phyloP scores from a whole-genome alignment of 1,139 yeast species.

The Arxiozyma telluris region DNA sequence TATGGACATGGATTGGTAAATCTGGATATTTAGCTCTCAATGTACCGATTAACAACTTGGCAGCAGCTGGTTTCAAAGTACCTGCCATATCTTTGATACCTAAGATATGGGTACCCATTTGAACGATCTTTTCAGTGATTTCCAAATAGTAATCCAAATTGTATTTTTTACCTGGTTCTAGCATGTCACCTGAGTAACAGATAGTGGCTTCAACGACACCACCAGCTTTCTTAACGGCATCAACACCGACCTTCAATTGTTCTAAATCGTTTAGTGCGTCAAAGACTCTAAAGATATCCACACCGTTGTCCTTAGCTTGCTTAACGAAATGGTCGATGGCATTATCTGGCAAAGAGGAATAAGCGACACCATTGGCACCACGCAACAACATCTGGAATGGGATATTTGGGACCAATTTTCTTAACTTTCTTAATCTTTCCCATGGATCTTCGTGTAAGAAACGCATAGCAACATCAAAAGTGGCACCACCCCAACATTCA shows the following conservation, averaged over 20 bases:
- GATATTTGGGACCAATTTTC: slow-evolving; percentile 90
- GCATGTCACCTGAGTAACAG: slow-evolving; percentile 98
- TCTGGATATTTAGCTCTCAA: slow-evolving; percentile 84
- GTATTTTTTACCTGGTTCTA: slow-evolving; percentile 89
- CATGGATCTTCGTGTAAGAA: slow-evolving; percentile 98
- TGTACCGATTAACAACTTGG: slow-evolving; percentile 65
- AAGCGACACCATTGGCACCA: slow-evolving; percentile 99
- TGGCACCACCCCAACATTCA: slow-evolving; percentile 99
- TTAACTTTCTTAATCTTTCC: slow-evolving; percentile 83
- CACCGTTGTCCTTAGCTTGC: slow-evolving; percentile 93
- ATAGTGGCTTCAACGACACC: slow-evolving; percentile 98
- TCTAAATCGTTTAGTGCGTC: slow-evolving; percentile 96
- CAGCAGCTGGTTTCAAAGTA: slow-evolving; percentile 93
- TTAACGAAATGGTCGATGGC: slow-evolving; percentile 94
- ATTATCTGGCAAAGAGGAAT: slow-evolving; percentile 94
- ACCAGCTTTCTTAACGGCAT: slow-evolving; percentile 95
- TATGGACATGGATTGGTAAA: slow-evolving; percentile 94
- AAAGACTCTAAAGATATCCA: slow-evolving; percentile 93
- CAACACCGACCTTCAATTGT: slow-evolving; percentile 94
- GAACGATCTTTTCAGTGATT: slow-evolving; percentile 75
- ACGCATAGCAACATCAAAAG: slow-evolving; percentile 97
- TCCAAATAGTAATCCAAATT: slow-evolving; percentile 80
- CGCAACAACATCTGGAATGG: slow-evolving; percentile 98
- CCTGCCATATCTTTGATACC: slow-evolving; percentile 99
- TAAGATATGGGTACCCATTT: slow-evolving; percentile 90